Evolutionary conservation across 306 rosid species (phyloP).

Genomic region (Arachis hypogaea): DNA sequence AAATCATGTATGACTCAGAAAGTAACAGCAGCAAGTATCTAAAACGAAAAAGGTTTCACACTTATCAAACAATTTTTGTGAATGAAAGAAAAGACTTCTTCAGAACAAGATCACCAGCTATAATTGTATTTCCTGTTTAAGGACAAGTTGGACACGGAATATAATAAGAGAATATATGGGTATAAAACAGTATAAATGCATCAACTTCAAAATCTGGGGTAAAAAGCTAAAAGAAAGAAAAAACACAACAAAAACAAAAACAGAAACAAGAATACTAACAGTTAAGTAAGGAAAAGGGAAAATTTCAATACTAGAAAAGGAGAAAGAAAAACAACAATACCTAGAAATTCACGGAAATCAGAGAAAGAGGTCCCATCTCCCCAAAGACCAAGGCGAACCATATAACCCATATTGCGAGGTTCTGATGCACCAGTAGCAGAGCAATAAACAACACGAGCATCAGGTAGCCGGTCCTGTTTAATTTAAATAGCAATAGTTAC

Average conservation of each 20-base stretch:
- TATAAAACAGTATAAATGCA: not conserved
- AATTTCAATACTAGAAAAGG: not conserved
- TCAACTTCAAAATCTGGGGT: no score
- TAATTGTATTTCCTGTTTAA: not conserved
- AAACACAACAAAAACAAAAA: not conserved
- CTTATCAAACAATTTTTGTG: constrained; percentile 5
- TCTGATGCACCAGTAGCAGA: constrained; percentile 99
- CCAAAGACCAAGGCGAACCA: constrained; percentile 99
- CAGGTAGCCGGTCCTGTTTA: constrained; percentile 81
- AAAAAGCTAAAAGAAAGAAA: not conserved
- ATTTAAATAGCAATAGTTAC: constrained; percentile 34
- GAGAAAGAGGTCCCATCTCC: constrained; percentile 86
- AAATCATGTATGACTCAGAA: constrained; percentile 11
- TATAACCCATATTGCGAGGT: constrained; percentile 99
- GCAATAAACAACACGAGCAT: constrained; percentile 92
- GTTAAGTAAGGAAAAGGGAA: not conserved
- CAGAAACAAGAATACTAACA: not conserved
- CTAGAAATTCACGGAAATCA: constrained; percentile 91
- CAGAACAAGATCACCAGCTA: not conserved
- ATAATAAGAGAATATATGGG: not conserved
- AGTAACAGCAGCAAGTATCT: constrained; percentile 26
- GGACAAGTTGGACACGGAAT: not conserved
- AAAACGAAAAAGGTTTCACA: not conserved
- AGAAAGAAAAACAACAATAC: constrained; percentile 44
- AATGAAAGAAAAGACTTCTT: not conserved